Evolutionary conservation across 1,284 basidiomycete species (phyloP).

Genomic region (Bothia castanella): DNA sequence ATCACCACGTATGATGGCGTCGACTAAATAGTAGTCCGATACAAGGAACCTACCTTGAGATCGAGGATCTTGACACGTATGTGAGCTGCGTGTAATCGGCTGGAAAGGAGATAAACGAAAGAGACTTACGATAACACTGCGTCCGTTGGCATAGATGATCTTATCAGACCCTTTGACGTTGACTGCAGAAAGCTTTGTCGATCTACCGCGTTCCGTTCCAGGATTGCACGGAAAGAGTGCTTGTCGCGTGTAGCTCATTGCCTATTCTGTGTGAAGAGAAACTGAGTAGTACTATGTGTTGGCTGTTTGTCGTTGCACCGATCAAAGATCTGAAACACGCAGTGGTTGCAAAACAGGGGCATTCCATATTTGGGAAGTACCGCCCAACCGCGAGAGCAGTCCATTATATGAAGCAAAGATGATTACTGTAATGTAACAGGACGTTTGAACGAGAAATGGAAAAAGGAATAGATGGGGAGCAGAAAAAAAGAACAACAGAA

Average conservation of each 20-base stretch:
- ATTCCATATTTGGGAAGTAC: constrained; percentile 14
- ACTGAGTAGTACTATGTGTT: too few relatives aligned
- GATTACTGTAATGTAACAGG: constrained; percentile 9
- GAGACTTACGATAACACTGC: constrained; percentile 74
- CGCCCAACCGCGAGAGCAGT: not conserved
- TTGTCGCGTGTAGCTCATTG: constrained; percentile 26
- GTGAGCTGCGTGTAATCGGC: constrained; percentile 1
- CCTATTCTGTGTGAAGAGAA: not conserved
- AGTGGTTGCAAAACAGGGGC: constrained; percentile 21
- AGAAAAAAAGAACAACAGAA: constrained; percentile 3
- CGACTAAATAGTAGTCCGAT: not conserved
- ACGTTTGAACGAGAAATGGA: not conserved
- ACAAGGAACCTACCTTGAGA: constrained; percentile 41
- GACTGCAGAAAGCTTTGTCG: constrained; percentile 80
- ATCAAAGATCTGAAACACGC: constrained; percentile 11
- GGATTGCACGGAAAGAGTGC: constrained; percentile 74
- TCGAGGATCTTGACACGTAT: constrained; percentile 51
- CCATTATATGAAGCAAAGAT: constrained; percentile 7
- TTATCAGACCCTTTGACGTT: constrained; percentile 59
- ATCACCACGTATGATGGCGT: not conserved
- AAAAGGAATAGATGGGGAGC: constrained; percentile 13
- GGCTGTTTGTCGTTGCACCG: not conserved
- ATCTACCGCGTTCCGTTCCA: constrained; percentile 63
- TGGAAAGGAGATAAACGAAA: not conserved
- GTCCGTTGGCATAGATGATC: constrained; percentile 84